Evolutionary conservation across 2,329 filamentous ascomycete species (phyloP).

Genomic region (Aspergillus candidus): DNA sequence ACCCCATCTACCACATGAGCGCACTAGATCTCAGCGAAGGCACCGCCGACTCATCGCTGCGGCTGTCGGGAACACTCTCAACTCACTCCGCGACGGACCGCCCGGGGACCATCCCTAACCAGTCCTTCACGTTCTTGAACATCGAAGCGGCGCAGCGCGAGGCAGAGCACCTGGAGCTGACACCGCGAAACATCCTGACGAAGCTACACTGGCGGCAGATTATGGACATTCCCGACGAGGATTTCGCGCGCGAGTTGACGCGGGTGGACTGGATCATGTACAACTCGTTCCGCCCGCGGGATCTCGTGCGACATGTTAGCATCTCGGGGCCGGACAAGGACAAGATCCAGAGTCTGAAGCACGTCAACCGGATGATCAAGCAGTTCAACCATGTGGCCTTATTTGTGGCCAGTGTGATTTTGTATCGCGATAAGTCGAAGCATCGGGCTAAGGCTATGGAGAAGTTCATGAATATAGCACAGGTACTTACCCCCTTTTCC

Average conservation of each 20-base stretch:
- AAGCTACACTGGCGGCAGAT: conserved; percentile 87
- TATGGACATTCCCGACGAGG: conserved; percentile 78
- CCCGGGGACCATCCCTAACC: conserved; percentile 35
- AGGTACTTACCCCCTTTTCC: conserved; percentile 27
- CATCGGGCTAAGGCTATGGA: conserved; percentile 86
- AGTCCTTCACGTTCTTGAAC: conserved; percentile 37
- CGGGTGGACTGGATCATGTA: conserved; percentile 99
- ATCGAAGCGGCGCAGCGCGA: conserved; percentile 73
- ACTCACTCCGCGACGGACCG: conserved; percentile 35
- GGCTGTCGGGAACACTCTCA: conserved; percentile 36
- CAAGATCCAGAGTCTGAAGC: conserved; percentile 66
- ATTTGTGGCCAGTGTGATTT: conserved; percentile 75
- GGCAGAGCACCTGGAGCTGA: conserved; percentile 65
- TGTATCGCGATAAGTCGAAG: conserved; percentile 91
- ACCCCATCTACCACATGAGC: conserved; percentile 34
- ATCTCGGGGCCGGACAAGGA: conserved; percentile 49
- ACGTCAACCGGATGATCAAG: conserved; percentile 89
- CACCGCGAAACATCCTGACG: conserved; percentile 62
- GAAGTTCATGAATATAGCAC: conserved; percentile 88
- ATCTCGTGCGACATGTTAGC: conserved; percentile 86
- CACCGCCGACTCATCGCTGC: conserved; percentile 31
- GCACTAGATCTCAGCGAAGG: conserved; percentile 36
- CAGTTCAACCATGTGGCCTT: conserved; percentile 84
- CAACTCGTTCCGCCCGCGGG: conserved; percentile 84
- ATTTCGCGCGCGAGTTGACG: conserved; percentile 85